phyloP scores from a whole-genome alignment of 1,284 basidiomycete genomes.

The Spongiforma sp. region DNA sequence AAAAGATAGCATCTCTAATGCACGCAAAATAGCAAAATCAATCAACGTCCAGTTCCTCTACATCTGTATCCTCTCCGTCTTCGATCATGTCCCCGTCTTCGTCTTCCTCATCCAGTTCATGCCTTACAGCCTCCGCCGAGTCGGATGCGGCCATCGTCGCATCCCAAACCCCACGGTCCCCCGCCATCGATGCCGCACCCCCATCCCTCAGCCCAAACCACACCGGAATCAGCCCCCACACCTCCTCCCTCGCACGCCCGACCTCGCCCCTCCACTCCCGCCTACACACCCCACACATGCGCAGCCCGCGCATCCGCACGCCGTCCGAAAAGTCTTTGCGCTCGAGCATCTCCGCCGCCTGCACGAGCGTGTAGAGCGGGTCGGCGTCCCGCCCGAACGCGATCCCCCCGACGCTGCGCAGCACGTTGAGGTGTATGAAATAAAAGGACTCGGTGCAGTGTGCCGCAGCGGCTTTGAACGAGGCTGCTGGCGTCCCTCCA shows the following conservation, averaged over 20 bases:
- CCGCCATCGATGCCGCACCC: constrained; percentile 12
- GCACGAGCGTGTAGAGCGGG: constrained; percentile 67
- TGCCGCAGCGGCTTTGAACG: constrained; percentile 17
- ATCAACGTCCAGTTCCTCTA: constrained; percentile 14
- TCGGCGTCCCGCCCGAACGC: constrained; percentile 74
- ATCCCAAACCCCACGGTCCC: neutral
- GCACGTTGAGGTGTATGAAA: constrained; percentile 72
- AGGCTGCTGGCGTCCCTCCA: neutral
- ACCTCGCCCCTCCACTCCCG: constrained; percentile 59
- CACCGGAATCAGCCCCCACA: constrained; percentile 64
- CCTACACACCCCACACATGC: constrained; percentile 66
- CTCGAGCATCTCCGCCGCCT: constrained; percentile 71
- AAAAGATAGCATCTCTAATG: constrained; percentile 25
- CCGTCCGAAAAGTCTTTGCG: constrained; percentile 73
- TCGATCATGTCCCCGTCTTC: constrained; percentile 7
- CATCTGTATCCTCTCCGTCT: constrained; percentile 16
- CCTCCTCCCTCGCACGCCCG: constrained; percentile 58
- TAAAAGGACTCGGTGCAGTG: constrained; percentile 72
- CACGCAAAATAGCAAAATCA: constrained; percentile 16
- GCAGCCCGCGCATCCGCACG: constrained; percentile 56
- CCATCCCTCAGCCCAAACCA: constrained; percentile 63
- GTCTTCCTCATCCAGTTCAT: neutral
- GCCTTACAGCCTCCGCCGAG: too few relatives aligned
- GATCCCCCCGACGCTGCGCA: constrained; percentile 72
- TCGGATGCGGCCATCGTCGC: neutral